Evolutionary conservation across 2,329 filamentous ascomycete genomes (phyloP), one percentile per base, ranked within the genome.

Genomic region (Fusarium setosum): DNA sequence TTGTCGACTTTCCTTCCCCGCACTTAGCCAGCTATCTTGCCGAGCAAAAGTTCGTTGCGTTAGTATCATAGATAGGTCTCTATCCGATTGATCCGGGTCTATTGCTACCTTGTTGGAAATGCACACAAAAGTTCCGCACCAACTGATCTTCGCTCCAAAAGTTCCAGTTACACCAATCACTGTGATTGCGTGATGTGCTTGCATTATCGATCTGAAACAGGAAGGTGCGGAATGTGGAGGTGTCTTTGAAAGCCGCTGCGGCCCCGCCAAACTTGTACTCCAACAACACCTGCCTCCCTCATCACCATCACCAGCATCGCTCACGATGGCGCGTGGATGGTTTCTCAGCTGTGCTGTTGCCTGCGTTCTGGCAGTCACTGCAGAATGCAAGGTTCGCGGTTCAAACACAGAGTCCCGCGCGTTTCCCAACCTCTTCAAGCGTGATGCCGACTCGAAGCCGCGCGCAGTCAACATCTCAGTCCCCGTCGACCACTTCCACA

Each of bases 401-500:
- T 13, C 37, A 31, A 45, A 8, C 38, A 54, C 44, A n/a, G 34
- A 52, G 34, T 20, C 40, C 7, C 49, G 54, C 6, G 38, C 50
- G 4, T 12, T 37, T n/a, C 23, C 24, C 40, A 26, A 10, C 6
- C 35, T 65, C 13, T 57, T 50, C 2, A 47, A 52, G 52, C 35
- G 63, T 2, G n/a, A n/a, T n/a, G 50, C 41, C 13, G 29, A 34
- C 5, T 48, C 47, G 2, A 40, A 41, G 10, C 49, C 63, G 17
- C 50, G 53, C 11, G 57, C 55, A 2, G 57, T 63, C 62, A 78
- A 79, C 60, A 57, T 80, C 49, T 77, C 76, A 3, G 83, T 86
- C 4, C 86, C 86, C 15, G 82, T 96, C 31, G 93, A 97, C 76
- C 92, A 96, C 74, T 96, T 96, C 79, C 92, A 92, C 77, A 93